phyloP scores from a whole-genome alignment of 2,329 filamentous ascomycete genomes.

The Massarina eburnea region DNA sequence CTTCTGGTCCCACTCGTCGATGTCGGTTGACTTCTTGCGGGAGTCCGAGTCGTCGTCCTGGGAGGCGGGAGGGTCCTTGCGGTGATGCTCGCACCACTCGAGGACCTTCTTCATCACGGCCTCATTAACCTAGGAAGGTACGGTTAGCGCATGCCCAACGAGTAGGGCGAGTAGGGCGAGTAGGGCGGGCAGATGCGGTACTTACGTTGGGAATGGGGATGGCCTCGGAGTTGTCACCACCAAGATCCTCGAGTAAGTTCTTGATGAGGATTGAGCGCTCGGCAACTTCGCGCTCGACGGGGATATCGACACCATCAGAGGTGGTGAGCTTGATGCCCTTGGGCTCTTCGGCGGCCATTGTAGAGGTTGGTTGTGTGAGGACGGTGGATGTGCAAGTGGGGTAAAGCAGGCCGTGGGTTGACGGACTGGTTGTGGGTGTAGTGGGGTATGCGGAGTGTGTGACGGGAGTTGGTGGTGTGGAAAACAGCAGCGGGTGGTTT shows the following conservation, averaged over 20 bases:
- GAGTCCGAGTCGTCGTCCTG: slow-evolving; percentile 90
- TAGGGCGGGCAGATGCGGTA: slow-evolving; percentile 5
- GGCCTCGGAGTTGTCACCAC: slow-evolving; percentile 62
- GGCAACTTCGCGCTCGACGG: slow-evolving; percentile 70
- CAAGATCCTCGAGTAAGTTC: slow-evolving; percentile 96
- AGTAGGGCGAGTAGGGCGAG: neutral
- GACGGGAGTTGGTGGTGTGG: neutral
- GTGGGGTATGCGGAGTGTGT: neutral
- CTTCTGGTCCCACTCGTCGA: slow-evolving; percentile 99
- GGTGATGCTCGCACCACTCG: slow-evolving; percentile 97
- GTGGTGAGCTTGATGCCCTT: slow-evolving; percentile 47
- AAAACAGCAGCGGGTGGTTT: neutral
- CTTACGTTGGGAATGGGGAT: slow-evolving; percentile 82
- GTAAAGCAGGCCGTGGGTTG: neutral
- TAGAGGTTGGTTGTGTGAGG: slow-evolving; percentile 12
- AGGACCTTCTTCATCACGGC: slow-evolving; percentile 93
- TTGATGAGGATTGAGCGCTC: slow-evolving; percentile 95
- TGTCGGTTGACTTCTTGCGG: slow-evolving; percentile 97
- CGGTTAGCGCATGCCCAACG: slow-evolving; percentile 24
- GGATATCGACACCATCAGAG: slow-evolving; percentile 49
- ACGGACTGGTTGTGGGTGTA: neutral
- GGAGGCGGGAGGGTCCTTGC: slow-evolving; percentile 77
- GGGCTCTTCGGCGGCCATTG: slow-evolving; percentile 22
- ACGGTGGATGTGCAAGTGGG: neutral
- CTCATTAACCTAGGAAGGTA: slow-evolving; percentile 69